Base-by-base conservation (phyloP, 2,329 filamentous ascomycete species). In the Trichophyton rubrum region DNA sequence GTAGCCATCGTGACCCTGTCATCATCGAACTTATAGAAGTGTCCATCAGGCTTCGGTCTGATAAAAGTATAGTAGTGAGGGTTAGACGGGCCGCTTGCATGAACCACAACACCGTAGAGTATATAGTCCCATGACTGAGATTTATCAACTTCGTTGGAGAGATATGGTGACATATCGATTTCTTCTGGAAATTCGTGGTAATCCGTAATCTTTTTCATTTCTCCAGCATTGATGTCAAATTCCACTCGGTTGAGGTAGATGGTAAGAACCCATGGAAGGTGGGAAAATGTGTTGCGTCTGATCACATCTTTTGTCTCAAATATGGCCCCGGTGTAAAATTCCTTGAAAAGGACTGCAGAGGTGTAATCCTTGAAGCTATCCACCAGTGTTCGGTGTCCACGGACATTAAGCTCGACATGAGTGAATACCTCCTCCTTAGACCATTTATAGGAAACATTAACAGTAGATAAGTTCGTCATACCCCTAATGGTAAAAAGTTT, bases 1-100 rank as follows among this genome's bases (percentile, higher is more conserved):
- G 91, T 96, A 1, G 91, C 92, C 65, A 88, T 89, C 15, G 91
- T 97, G 43, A 99, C 95, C 66, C 91, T 88, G 70, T 99, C 95
- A 66, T 99, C 93, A 68, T 99, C 93, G 68, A 96, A 99, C 68
- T 88, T 93, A 79, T 95, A 97, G 77, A 96, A 99, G 77, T 89
- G 85, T 33, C 93, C 92, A 63, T 96, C 89, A 74, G 95, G 95
- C 62, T 86, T 84, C 0, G 95, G 93, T 71, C 96, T 96, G 67
- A 99, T 77, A 74, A 95, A 99, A 0, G 93, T 92, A 70, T 99
- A 99, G 75, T 99, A 99, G 74, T 99, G 93, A 3, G 93, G 95
- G 9, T 93, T 92, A 72, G 97, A 96, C 60, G 97, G 81, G 70
- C 97, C 93, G 63, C 93, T 95, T 67, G 90, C 96, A 74, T 99